Percentiles rank a stretch among this genome's conserved stretches.
phyloP scores from a whole-genome alignment of 2,329 filamentous ascomycete species.

The Ceratocystis cacaofunesta region DNA sequence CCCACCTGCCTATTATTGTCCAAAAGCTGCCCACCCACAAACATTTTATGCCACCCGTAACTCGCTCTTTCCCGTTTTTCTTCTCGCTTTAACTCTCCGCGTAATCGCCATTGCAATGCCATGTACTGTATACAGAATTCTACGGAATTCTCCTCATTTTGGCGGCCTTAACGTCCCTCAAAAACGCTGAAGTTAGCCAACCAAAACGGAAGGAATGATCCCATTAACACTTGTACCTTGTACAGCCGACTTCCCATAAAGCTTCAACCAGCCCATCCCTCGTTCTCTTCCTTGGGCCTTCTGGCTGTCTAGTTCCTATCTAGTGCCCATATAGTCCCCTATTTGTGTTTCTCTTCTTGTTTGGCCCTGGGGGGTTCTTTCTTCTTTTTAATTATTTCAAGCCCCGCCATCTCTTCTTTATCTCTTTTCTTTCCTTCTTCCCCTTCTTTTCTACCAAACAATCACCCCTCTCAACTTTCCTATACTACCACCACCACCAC shows the following conservation, averaged over 20 bases:
- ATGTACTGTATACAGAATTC: neutral
- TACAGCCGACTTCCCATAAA: neutral
- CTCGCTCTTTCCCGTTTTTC: too few relatives aligned
- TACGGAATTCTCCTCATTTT: neutral
- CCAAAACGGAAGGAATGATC: neutral
- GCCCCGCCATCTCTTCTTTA: conserved; percentile 17
- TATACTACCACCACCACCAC: too few relatives aligned
- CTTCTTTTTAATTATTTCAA: neutral
- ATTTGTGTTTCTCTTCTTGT: too few relatives aligned
- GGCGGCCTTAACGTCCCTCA: neutral
- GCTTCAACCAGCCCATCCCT: conserved; percentile 16
- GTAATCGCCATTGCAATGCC: neutral
- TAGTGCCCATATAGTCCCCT: too few relatives aligned
- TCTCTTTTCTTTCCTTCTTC: conserved; percentile 17
- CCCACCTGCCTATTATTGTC: neutral
- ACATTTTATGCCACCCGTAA: too few relatives aligned
- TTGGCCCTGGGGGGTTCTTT: too few relatives aligned
- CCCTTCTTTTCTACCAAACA: conserved; percentile 17
- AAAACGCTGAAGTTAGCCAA: neutral
- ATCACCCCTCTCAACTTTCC: neutral
- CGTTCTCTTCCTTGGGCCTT: conserved; percentile 5
- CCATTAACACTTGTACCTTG: neutral
- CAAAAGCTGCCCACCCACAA: too few relatives aligned
- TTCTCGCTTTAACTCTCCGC: too few relatives aligned
- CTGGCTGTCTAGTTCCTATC: too few relatives aligned